Evolutionary conservation across 1,139 yeast species (phyloP), one percentile per base, ranked within the genome.

Genomic region (Neolecta irregularis): DNA sequence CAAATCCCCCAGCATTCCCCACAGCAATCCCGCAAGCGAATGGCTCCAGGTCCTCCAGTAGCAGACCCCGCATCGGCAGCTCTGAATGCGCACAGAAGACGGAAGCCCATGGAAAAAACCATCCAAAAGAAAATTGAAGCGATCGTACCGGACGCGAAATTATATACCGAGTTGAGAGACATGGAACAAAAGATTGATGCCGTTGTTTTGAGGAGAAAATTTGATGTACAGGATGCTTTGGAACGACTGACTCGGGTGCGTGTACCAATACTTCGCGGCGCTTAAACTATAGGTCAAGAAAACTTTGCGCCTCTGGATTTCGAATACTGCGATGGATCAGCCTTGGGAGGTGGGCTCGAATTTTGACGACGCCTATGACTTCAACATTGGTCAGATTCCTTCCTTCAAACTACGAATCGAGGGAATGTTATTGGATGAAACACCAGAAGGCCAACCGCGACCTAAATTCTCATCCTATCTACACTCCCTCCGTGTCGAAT

Each of bases 341-440:
- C 81, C 91, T 32, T 88, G 98, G 98, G 96, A 85, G 52, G 40
- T 41, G 38, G 46, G 44, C 17, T 55, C 49, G 25, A 47, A 46
- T 5, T 36, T 48, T n/a, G 56, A 55, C 28, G 62, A 62, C 35
- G 54, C 53, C 16, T 53, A 54, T 46, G 54, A 49, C 41, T 48
- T 52, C 47, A 51, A 48, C 41, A 45, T 51, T 40, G 48, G 53
- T 40, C 44, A 48, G 32, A 40, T 53, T 34, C 69, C 91, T 5
- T 52, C 70, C 4, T 88, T 95, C 95, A 78, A 91, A 1, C 62
- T 88, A 46, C 65, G 93, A 39, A 69, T 88, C 16, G 96, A 88
- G 56, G 98, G 98, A 7, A 64, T 83, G 38, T 59, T 80, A 24
- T 60, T 85, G 26, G 34, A 24, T 6, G 52, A 49, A 15, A 45